Evolutionary conservation across 768 basidiomycete genomes (phyloP), one percentile per base, ranked within the genome.

Genomic region (Pholiota conissans): DNA sequence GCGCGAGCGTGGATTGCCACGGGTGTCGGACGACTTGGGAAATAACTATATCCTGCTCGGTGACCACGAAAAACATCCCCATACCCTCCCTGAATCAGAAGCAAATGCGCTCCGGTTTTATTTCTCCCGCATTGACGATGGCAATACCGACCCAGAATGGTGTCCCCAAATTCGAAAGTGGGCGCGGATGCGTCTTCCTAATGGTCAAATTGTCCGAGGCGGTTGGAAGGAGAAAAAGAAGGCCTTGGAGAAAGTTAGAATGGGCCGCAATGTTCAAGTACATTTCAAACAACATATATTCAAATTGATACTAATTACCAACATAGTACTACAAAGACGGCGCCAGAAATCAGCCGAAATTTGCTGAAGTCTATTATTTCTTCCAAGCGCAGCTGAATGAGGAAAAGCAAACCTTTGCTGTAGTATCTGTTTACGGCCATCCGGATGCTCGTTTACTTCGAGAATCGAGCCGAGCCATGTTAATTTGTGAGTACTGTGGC

Each of bases 361-460:
- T 60, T 52, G 63, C 34, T 0, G 65, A 67, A 58, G 60, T 63
- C 16, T 58, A 60, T 22, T 67, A 54, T 29, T 67, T 51, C 28
- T 67, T 67, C 37, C 59, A 56, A 30, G n/a, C 24, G 3, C 46
- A 46, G 37, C 6, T 55, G 6, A 10, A 48, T 26, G 30, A 45
- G 14, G n/a, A n/a, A n/a, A n/a, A n/a, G n/a, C n/a, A n/a, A n/a
- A n/a, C n/a, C n/a, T 49, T 64, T 47, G 63, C 60, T 13, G 16
- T 64, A 3, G 30, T 61, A 5, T 63, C 62, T 14, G 13, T 51
- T 0, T 63, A 49, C 56, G 35, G 50, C 3, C 18, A 32, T 13
- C 62, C 60, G 2, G 57, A 63, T 48, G 4, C 20, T 2, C 14
- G 35, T 29, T 27, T 63, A 16, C 27, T 52, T n/a, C n/a, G 7